Base-by-base conservation (phyloP, 306 rosid genomes). In the Geum urbanum region DNA sequence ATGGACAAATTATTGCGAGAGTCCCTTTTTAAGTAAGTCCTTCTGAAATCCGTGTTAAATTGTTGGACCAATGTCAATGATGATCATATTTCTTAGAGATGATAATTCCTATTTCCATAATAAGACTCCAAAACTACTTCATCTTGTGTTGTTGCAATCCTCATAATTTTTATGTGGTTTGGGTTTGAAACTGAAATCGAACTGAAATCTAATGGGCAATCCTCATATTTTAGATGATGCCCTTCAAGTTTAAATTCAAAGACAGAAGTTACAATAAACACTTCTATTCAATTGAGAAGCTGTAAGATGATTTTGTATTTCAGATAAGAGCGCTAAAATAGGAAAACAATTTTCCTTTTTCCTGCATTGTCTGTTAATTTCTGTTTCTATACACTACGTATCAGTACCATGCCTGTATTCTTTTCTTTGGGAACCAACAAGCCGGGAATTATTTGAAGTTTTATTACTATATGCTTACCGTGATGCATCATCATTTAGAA, bases 1-100 rank as follows among this genome's bases (percentile, higher is more conserved):
- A 94, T 94, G 99, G 99, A 94, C 81, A 94, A 91, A 78, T 81
- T 84, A 57, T 83, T 94, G 86, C 91, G 97, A 78, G 88, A 86
- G 68, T 78, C 86, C 22, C 84, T 94, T 56, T 81, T 91, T 69
- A 65, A 82, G 99, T 94, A 84, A 86, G 95, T 83, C 72, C 72
- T 63, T 54, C 7, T 66, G 22, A 59, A 66, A 18, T 45, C 18
- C 1, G n/a, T 16, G 15, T 44, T 13, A 8, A 39, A 8, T 47
- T 5, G 14, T 8, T 49, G 14, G 49, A 43, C 59, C 32, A 47
- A 40, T 72, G 44, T 39, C 12, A 37, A 2, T 52, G 6, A 39
- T 41, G 55, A 14, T 43, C 63, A n/a, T 5, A 48, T 57, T 65
- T 46, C 6, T 19, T 20, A 35, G 15, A 49, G 50, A 66, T 18